A percentile compares a stretch with the other conserved stretches of the same genome.
phyloP scores from a whole-genome alignment of 768 basidiomycete species.

The Leccinum longicurvipes region DNA sequence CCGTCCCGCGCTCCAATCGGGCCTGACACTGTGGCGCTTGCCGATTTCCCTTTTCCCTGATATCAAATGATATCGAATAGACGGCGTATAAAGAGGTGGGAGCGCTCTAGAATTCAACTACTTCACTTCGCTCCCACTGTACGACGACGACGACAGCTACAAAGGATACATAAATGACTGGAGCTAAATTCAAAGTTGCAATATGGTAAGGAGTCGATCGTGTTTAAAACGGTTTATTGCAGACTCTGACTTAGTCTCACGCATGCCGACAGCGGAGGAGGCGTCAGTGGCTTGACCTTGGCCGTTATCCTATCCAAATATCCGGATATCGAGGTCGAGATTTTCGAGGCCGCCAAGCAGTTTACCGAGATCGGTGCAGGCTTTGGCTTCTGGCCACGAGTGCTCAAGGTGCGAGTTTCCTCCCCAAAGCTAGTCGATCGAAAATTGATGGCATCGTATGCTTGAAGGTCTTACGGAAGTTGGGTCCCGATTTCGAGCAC shows the following conservation, averaged over 20 bases:
- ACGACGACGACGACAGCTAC: background rate
- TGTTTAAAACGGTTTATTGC: background rate
- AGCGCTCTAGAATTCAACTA: background rate
- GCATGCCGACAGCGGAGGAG: constrained; percentile 35
- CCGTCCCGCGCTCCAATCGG: background rate
- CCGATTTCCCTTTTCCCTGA: background rate
- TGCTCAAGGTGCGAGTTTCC: constrained; percentile 20
- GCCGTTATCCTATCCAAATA: constrained; percentile 37
- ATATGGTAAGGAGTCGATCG: background rate
- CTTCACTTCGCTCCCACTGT: background rate
- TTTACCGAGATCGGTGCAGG: constrained; percentile 61
- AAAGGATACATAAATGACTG: background rate
- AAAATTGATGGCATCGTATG: background rate
- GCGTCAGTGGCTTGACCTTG: constrained; percentile 39
- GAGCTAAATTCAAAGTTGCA: background rate
- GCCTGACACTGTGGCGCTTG: background rate
- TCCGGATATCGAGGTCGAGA: constrained; percentile 52
- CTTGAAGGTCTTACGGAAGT: constrained; percentile 21
- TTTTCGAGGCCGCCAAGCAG: constrained; percentile 51
- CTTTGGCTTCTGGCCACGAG: constrained; percentile 45
- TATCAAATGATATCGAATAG: background rate
- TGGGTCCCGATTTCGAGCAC: constrained; percentile 17
- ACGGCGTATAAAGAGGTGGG: background rate
- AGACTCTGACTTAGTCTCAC: background rate
- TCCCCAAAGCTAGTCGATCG: background rate